Evolutionary conservation across 1,284 basidiomycete species (phyloP).

Genomic region (Ganoderma resinaceum): DNA sequence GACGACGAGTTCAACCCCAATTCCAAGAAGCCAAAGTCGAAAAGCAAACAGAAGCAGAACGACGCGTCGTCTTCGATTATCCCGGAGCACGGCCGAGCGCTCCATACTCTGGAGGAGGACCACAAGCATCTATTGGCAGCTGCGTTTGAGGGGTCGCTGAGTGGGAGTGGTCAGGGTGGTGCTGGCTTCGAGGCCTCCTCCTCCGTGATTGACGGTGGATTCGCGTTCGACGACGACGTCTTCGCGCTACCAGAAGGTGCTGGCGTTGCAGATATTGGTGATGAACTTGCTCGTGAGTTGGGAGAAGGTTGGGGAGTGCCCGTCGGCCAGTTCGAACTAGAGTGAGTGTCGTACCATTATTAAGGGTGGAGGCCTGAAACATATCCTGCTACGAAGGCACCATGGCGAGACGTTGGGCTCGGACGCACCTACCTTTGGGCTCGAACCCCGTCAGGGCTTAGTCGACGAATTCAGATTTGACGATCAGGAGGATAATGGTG

Average conservation of each 20-base stretch:
- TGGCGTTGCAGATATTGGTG: conserved; percentile 65
- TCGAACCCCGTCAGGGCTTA: conserved; percentile 18
- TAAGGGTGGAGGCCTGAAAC: background rate
- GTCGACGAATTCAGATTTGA: conserved; percentile 34
- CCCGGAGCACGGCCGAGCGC: conserved; percentile 54
- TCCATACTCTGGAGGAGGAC: conserved; percentile 72
- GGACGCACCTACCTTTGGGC: conserved; percentile 1
- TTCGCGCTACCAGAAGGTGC: conserved; percentile 59
- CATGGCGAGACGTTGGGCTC: background rate
- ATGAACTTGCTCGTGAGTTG: conserved; percentile 75
- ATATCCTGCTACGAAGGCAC: background rate
- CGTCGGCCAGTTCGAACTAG: conserved; percentile 3
- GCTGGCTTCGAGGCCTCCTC: conserved; percentile 54
- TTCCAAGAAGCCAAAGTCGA: conserved; percentile 41
- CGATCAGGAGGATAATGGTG: conserved; percentile 17
- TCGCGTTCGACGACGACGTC: conserved; percentile 60
- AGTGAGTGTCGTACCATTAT: conserved; percentile 3
- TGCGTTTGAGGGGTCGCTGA: conserved; percentile 69
- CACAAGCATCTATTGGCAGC: conserved; percentile 69
- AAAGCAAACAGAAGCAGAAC: conserved; percentile 42
- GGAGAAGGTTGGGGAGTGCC: conserved; percentile 69
- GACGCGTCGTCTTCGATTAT: conserved; percentile 33
- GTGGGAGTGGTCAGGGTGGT: conserved; percentile 39
- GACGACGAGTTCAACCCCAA: conserved; percentile 60
- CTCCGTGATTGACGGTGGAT: conserved; percentile 59